These are phyloP conservation scores for Cyclocybe cylindracea DNA, from an alignment of 768 basidiomycete genomes.

Conservation along the genomic window DNA sequence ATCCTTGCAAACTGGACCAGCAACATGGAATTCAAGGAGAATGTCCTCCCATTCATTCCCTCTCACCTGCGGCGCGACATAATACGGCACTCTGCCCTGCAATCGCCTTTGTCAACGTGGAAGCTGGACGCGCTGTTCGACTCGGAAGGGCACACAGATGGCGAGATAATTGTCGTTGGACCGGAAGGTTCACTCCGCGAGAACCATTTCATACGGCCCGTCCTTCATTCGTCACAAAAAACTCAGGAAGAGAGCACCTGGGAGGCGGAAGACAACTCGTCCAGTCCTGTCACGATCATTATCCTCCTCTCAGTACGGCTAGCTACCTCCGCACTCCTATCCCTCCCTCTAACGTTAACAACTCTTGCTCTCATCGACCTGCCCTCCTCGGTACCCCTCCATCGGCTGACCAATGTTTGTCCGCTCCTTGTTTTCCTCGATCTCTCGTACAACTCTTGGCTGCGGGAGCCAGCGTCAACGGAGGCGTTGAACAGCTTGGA, in stretches of 20 bases:
- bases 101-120: conserved; percentile 50
- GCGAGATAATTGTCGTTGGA: conserved; percentile 68
- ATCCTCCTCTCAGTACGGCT: conserved; percentile 52
- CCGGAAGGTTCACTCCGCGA: conserved; percentile 46
- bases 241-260: conserved; percentile 32
- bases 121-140: conserved; percentile 54
- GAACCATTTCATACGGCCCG: conserved; percentile 35
- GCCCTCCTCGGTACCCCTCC: conserved; percentile 46
- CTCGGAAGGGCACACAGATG: conserved; percentile 53
- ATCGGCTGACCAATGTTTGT: conserved; percentile 57
- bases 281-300: conserved; percentile 44
- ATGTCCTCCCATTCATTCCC: conserved; percentile 53
- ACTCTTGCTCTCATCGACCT: conserved; percentile 60
- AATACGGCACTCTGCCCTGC: conserved; percentile 58
- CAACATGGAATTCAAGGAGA: conserved; percentile 41
- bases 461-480: conserved; percentile 22
- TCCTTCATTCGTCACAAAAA: background rate
- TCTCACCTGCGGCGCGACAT: conserved; percentile 59
- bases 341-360: conserved; percentile 66
- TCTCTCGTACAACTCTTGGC: conserved; percentile 64
- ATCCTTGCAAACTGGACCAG: conserved; percentile 42
- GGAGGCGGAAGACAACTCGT: conserved; percentile 43
- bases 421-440: conserved; percentile 67
- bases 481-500: conserved; percentile 40
- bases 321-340: conserved; percentile 41